Conservation (phyloP, 495 filamentous ascomycete genomes). For the Aspergillus leporis region DNA sequence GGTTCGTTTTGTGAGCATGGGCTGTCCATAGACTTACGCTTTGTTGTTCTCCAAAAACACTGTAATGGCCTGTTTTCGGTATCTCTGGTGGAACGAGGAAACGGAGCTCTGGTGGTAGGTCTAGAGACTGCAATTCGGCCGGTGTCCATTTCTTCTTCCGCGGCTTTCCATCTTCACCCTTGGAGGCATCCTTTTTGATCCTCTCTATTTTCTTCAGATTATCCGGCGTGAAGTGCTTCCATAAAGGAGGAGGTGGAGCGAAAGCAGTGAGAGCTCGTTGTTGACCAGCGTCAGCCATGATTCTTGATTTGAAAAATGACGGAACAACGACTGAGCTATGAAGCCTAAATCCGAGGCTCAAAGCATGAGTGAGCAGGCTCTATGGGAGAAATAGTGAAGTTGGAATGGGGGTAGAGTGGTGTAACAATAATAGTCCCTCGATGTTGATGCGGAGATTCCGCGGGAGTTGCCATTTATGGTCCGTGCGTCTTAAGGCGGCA, state of each 20-base stretch:
- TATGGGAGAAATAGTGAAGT: background rate
- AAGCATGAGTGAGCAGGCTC: background rate
- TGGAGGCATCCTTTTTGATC: constrained; percentile 46
- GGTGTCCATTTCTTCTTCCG: constrained; percentile 39
- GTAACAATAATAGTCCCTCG: no score
- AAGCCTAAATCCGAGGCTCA: background rate
- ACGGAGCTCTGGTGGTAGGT: constrained; percentile 71
- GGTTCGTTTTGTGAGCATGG: no score
- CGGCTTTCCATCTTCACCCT: constrained; percentile 38
- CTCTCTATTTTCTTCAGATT: constrained; percentile 69
- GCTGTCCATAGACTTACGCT: constrained; percentile 41
- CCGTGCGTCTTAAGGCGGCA: constrained; percentile 13
- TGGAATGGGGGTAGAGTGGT: background rate
- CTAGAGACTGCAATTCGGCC: constrained; percentile 54
- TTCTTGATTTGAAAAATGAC: no score
- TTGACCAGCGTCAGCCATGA: constrained; percentile 53
- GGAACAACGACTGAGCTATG: background rate
- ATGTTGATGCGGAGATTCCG: constrained; percentile 16
- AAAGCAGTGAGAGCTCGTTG: constrained; percentile 60
- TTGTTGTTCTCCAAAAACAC: constrained; percentile 69
- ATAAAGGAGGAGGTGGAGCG: constrained; percentile 87
- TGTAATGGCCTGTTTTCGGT: constrained; percentile 69
- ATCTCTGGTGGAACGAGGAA: constrained; percentile 79
- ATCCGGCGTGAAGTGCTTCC: constrained; percentile 78
- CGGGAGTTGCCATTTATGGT: background rate